Percentiles rank a stretch among this genome's conserved stretches.
Conservation (phyloP, 768 basidiomycete species). For the Termitomyces sp. region DNA sequence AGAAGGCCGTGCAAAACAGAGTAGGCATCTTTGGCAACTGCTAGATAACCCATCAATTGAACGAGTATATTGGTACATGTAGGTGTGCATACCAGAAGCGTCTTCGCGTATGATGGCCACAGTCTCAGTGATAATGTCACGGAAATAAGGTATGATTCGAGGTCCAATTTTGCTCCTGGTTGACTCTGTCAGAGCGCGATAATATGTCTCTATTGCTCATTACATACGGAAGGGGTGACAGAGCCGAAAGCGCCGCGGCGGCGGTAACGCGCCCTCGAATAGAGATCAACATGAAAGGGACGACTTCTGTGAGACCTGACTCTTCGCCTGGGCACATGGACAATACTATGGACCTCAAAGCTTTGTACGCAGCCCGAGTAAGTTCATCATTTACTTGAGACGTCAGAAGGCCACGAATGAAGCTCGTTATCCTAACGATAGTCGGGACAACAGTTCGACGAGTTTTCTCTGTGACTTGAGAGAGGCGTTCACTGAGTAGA, state of each 20-base stretch:
- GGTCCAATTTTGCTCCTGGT: conserved; percentile 73
- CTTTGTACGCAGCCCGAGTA: conserved; percentile 45
- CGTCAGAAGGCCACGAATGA: conserved; percentile 44
- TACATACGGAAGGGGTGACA: conserved; percentile 60
- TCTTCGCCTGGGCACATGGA: conserved; percentile 68
- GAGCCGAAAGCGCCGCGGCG: conserved; percentile 41
- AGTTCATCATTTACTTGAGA: conserved; percentile 32
- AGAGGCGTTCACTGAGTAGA: conserved; percentile 61
- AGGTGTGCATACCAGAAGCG: conserved; percentile 25
- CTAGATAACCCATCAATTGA: conserved; percentile 14
- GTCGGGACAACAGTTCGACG: conserved; percentile 45
- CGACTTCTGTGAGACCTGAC: conserved; percentile 43
- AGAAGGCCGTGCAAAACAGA: conserved; percentile 64
- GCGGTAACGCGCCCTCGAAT: conserved; percentile 34
- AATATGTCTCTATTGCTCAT: background rate
- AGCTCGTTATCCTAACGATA: conserved; percentile 47
- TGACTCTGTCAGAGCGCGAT: background rate
- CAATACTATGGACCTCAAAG: conserved; percentile 52
- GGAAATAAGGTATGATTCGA: conserved; percentile 82
- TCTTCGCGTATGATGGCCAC: conserved; percentile 40
- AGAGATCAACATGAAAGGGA: conserved; percentile 53
- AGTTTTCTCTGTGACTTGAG: conserved; percentile 47
- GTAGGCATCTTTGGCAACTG: conserved; percentile 27
- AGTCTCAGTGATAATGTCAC: conserved; percentile 58
- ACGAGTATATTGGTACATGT: background rate